Conservation (phyloP, 2,329 filamentous ascomycete genomes). For the Aspergillus tubingensis region DNA sequence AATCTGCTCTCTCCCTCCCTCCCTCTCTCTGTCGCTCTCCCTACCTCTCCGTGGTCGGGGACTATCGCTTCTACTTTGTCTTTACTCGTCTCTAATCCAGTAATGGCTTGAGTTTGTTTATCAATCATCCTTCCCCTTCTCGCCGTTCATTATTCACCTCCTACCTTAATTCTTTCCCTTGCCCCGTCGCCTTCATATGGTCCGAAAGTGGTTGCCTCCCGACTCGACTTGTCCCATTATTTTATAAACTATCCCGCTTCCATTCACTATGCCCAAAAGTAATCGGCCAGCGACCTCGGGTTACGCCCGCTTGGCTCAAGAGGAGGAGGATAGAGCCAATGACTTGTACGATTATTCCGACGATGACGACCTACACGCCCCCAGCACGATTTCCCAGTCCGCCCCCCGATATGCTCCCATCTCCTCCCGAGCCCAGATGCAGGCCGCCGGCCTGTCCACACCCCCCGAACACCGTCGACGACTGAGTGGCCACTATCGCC, state of each 20-base stretch:
- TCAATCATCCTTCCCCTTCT: neutral
- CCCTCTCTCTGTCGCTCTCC: slow-evolving; percentile 1
- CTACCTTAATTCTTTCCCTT: slow-evolving; percentile 6
- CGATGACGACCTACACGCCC: slow-evolving; percentile 62
- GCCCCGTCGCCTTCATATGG: slow-evolving; percentile 12
- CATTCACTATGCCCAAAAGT: slow-evolving; percentile 60
- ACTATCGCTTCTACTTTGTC: slow-evolving; percentile 1
- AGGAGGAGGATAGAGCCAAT: slow-evolving; percentile 59
- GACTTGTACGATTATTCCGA: slow-evolving; percentile 67
- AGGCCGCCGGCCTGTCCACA: slow-evolving; percentile 42
- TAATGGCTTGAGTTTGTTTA: neutral
- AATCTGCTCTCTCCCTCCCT: neutral
- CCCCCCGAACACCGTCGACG: slow-evolving; percentile 48
- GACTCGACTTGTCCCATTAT: slow-evolving; percentile 9
- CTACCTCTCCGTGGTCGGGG: neutral
- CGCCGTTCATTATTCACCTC: slow-evolving; percentile 3
- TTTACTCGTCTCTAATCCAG: slow-evolving; percentile 1
- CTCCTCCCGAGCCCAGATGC: slow-evolving; percentile 53
- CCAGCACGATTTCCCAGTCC: slow-evolving; percentile 57
- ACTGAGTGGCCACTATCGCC: slow-evolving; percentile 51
- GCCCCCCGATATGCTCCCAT: slow-evolving; percentile 66
- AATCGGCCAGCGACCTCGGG: slow-evolving; percentile 72
- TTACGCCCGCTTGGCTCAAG: slow-evolving; percentile 82
- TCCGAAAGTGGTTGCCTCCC: slow-evolving; percentile 13
- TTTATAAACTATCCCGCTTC: slow-evolving; percentile 28